phyloP scores from a whole-genome alignment of 2,329 filamentous ascomycete species.

The Aspergillus chevalieri region DNA sequence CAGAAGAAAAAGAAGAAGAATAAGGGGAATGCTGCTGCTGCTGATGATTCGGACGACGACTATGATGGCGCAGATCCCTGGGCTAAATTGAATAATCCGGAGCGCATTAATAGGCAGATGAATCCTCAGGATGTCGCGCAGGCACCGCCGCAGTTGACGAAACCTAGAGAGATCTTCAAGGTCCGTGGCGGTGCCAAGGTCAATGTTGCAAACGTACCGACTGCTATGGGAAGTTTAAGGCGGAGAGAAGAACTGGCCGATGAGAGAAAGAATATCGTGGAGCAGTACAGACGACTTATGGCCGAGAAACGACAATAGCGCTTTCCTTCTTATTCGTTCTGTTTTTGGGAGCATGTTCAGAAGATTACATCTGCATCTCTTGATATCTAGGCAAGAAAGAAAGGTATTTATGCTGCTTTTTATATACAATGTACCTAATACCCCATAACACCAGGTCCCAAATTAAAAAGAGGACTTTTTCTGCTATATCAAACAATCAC shows the following conservation, averaged over 20 bases:
- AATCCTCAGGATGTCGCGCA: conserved; percentile 53
- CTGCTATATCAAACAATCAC: conserved; percentile 7
- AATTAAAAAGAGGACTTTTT: conserved; percentile 2
- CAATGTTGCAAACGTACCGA: conserved; percentile 63
- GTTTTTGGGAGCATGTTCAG: not conserved
- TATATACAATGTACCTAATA: conserved; percentile 9
- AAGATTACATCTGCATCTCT: not conserved
- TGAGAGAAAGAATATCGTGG: conserved; percentile 64
- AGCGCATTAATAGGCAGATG: conserved; percentile 24
- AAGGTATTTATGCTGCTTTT: conserved; percentile 7
- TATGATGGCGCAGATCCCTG: conserved; percentile 60
- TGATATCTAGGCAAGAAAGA: not conserved
- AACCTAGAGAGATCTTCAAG: conserved; percentile 58
- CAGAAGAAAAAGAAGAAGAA: conserved; percentile 42
- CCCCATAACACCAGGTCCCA: conserved; percentile 8
- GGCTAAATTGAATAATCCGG: conserved; percentile 63
- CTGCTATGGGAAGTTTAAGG: conserved; percentile 63
- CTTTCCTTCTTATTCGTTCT: not conserved
- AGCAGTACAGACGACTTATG: conserved; percentile 68
- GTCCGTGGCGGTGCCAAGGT: conserved; percentile 59
- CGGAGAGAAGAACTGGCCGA: conserved; percentile 66
- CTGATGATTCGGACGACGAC: conserved; percentile 54
- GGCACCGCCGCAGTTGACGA: conserved; percentile 68
- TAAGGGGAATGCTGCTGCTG: conserved; percentile 29
- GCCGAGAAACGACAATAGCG: conserved; percentile 40